These are phyloP conservation scores for Talinum fruticosum DNA, from an alignment of 148 eudicot genomes.

Conservation along the genomic window DNA sequence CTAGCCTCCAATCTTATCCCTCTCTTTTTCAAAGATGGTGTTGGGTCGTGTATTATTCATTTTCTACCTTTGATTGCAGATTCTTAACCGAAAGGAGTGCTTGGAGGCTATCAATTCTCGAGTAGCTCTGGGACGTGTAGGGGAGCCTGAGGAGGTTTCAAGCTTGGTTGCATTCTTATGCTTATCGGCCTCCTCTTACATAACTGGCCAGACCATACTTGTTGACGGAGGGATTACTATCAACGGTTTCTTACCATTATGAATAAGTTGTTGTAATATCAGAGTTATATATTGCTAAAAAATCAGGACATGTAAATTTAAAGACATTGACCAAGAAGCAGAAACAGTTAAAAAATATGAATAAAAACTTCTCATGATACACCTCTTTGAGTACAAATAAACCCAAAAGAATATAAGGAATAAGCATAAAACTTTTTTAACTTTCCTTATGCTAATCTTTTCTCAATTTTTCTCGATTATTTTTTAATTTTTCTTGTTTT, in stretches of 20 bases:
- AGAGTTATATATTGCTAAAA: no score
- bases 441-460: no score
- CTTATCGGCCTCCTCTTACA: slow-evolving; percentile 42
- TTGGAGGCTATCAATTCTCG: slow-evolving; percentile 14
- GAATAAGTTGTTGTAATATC: background rate
- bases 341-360: no score
- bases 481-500: no score
- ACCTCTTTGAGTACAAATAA: no score
- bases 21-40: background rate
- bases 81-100: background rate
- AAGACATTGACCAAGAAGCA: no score
- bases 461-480: no score
- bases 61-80: background rate
- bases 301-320: no score
- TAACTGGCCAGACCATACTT: slow-evolving; percentile 40
- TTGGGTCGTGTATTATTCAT: background rate
- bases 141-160: slow-evolving; percentile 42
- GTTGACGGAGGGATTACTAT: slow-evolving; percentile 42
- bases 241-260: background rate
- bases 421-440: no score
- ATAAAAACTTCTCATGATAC: no score
- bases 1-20: background rate
- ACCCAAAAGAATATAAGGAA: no score
- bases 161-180: slow-evolving; percentile 47
- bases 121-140: slow-evolving; percentile 30